phyloP scores from a whole-genome alignment of 2,329 filamentous ascomycete species.

The Alternaria triticina region DNA sequence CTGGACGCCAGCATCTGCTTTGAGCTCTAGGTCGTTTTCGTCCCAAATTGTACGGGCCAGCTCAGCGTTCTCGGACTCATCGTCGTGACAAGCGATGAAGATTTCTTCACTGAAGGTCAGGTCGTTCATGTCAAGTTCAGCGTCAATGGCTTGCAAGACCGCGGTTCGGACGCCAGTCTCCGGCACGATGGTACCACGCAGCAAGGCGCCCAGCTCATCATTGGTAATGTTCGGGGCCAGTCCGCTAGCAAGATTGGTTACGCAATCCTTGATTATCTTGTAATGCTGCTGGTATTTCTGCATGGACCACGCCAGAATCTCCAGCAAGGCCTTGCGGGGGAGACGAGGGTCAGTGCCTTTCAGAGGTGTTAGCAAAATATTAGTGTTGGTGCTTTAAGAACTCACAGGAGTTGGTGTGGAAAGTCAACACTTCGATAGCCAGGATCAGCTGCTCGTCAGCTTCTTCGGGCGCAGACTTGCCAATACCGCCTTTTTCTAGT shows the following conservation, averaged over 20 bases:
- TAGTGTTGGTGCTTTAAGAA: neutral
- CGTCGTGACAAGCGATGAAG: slow-evolving; percentile 92
- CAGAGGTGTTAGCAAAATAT: slow-evolving; percentile 19
- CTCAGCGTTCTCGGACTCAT: slow-evolving; percentile 83
- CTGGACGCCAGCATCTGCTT: slow-evolving; percentile 67
- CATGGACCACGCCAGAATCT: slow-evolving; percentile 79
- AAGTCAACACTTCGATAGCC: slow-evolving; percentile 84
- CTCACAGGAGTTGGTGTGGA: slow-evolving; percentile 80
- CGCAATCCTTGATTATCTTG: slow-evolving; percentile 90
- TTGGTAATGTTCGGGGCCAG: slow-evolving; percentile 80
- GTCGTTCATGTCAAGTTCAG: slow-evolving; percentile 90
- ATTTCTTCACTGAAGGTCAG: slow-evolving; percentile 86
- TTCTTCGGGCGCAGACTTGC: slow-evolving; percentile 71
- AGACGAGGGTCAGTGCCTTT: slow-evolving; percentile 71
- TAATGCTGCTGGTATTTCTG: slow-evolving; percentile 91
- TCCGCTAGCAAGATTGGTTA: slow-evolving; percentile 83
- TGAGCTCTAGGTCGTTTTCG: slow-evolving; percentile 80
- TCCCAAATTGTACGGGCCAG: slow-evolving; percentile 92
- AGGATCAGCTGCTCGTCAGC: slow-evolving; percentile 88
- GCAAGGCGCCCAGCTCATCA: slow-evolving; percentile 76
- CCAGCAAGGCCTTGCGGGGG: slow-evolving; percentile 76
- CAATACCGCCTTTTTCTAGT: slow-evolving; percentile 79
- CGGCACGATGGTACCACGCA: slow-evolving; percentile 78
- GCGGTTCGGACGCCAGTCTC: slow-evolving; percentile 82
- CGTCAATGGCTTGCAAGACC: slow-evolving; percentile 85